phyloP scores from a whole-genome alignment of 2,329 filamentous ascomycete genomes.

The Fusarium buxicola region DNA sequence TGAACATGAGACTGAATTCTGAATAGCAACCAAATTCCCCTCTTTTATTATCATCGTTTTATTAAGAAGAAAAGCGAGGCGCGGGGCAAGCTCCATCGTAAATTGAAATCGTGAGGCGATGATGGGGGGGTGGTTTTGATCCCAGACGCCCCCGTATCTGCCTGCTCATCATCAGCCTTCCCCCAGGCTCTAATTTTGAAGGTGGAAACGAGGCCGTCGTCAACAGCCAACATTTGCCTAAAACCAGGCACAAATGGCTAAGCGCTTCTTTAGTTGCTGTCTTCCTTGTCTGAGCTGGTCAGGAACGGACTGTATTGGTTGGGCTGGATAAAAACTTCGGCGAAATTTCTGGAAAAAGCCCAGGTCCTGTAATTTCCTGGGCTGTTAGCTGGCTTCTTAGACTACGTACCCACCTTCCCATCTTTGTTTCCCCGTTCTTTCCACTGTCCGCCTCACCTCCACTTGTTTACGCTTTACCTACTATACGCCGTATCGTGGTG shows the following conservation, averaged over 20 bases:
- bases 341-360: conserved; percentile 17
- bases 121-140: conserved; percentile 11
- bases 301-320: neutral
- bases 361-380: conserved; percentile 43
- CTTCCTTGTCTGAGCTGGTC: conserved; percentile 10
- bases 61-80: neutral
- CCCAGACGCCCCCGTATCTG: neutral
- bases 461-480: conserved; percentile 14
- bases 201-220: conserved; percentile 2
- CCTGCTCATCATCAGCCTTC: neutral
- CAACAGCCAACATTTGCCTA: conserved; percentile 11
- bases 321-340: neutral
- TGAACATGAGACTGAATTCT: conserved; percentile 27
- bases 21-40: conserved; percentile 8
- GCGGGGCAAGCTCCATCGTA: neutral
- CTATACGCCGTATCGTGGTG: conserved; percentile 4
- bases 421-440: conserved; percentile 3
- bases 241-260: conserved; percentile 20
- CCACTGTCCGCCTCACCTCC: conserved; percentile 21
- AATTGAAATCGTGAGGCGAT: conserved; percentile 12
- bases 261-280: conserved; percentile 3
- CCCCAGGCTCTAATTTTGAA: neutral
- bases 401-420: conserved; percentile 4
- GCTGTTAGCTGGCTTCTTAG: conserved; percentile 19
- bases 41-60: neutral